Base-by-base conservation (phyloP, 352 stramenopile genomes). In the Globisporangium mamillatum region DNA sequence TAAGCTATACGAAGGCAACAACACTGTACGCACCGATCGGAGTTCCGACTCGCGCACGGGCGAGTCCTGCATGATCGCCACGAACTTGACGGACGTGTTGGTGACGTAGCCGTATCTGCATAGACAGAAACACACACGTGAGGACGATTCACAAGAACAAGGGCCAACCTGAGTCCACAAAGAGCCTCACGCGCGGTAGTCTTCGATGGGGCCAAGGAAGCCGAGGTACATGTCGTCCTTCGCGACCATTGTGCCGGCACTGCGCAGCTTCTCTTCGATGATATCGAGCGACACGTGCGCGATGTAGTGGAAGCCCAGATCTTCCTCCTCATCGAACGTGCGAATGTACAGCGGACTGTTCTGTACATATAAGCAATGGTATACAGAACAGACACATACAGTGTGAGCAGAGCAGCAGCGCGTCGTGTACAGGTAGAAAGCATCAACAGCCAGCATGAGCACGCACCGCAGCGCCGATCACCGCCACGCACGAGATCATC, bases 161-260 rank as follows among this genome's bases (percentile, higher is more conserved):
- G 18, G 20, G 8, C 10, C 38, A 46, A 18, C 38, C 12, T 18
- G 12, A 46, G 9, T 18, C 9, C 9, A 46, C 38, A 3, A 53
- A 24, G 8, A 38, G 48, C 9, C 79, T 41, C 70, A 96, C 70
- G 92, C 84, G 64, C 85, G 79, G 70, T 93, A 96, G 77, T 96
- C 88, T 60, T 96, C 88, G 41, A 96, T 87, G 10, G 88, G 84
- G 0, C 85, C 86, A 4, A 96, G 81, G 62, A 94, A 94, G 20
- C 88, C 88, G 53, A 96, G 70, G 57, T 91, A 94, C 88, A 94
- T 92, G 75, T 96, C 85, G 71, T 96, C 82, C 60, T 91, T 91
- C 48, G 82, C 76, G 34, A 68, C 75, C 22, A 72, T 81, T 44
- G 78, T 74, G 46, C 81, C 76, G 41, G 80, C 75, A 48, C 68